A percentile compares a stretch with the other conserved stretches of the same genome.
Evolutionary conservation across 2,329 filamentous ascomycete genomes (phyloP).

Genomic region (Ophiostoma populinum): DNA sequence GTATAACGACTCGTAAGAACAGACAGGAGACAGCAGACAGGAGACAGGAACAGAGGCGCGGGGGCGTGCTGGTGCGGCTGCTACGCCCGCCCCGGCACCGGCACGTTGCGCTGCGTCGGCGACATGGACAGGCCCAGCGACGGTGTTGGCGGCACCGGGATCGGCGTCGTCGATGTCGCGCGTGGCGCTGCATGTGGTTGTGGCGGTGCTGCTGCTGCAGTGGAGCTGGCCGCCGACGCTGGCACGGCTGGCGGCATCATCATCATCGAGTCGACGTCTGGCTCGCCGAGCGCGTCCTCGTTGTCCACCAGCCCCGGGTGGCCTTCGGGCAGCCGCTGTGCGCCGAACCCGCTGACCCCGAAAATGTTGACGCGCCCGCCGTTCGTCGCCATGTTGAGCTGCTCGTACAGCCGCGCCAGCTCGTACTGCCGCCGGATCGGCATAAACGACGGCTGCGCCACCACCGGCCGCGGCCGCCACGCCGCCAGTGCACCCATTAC

Average conservation of each 20-base stretch:
- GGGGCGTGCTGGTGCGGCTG: too few relatives aligned
- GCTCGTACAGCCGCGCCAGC: slow-evolving; percentile 44
- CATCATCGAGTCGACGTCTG: slow-evolving; percentile 26
- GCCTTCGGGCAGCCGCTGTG: slow-evolving; percentile 33
- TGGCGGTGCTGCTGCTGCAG: not conserved
- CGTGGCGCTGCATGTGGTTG: slow-evolving; percentile 1
- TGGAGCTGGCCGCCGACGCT: not conserved
- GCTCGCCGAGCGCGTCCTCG: slow-evolving; percentile 42
- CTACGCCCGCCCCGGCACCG: slow-evolving; percentile 5
- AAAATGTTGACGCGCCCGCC: slow-evolving; percentile 49
- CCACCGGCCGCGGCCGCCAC: slow-evolving; percentile 62
- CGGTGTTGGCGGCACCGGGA: slow-evolving; percentile 4
- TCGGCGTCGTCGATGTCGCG: slow-evolving; percentile 7
- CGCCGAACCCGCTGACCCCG: slow-evolving; percentile 37
- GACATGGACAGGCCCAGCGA: too few relatives aligned
- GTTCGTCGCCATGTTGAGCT: slow-evolving; percentile 48
- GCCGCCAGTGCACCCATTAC: slow-evolving; percentile 69
- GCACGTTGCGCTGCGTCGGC: too few relatives aligned
- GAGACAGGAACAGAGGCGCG: too few relatives aligned
- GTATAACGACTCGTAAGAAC: too few relatives aligned
- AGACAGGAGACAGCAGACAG: too few relatives aligned
- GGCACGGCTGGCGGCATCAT: slow-evolving; percentile 11
- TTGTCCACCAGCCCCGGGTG: slow-evolving; percentile 29
- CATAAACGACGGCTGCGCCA: slow-evolving; percentile 44
- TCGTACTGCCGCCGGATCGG: slow-evolving; percentile 48